Evolutionary conservation across 306 rosid species (phyloP), one percentile per base, ranked within the genome.

Genomic region (Hippophae gyantsensis): DNA sequence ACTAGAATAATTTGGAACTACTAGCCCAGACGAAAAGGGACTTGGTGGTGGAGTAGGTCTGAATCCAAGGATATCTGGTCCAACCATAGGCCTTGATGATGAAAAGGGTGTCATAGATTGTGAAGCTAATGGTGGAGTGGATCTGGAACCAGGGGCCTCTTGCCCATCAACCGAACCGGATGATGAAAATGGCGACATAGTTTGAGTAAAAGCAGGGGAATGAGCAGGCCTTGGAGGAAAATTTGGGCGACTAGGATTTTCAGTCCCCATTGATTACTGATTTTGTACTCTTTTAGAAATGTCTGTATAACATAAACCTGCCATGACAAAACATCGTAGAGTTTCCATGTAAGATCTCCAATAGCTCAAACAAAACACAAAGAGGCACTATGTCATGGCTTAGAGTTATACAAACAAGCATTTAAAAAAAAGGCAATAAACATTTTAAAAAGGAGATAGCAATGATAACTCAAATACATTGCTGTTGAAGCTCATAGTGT

Each of bases 81-180:
- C 72, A 72, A 69, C 69, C 11, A 74, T 56, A 54, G 82, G 74
- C 13, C 79, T 79, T 43, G 78, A 52, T 7, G 88, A 72, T 9
- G 86, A 74, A 72, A 78, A 72, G 13, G 89, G 82, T 13, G 54
- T 38, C 6, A 79, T 18, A 10, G 77, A 32, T 55, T 76, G 93
- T 11, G 85, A 72, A 58, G 84, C 56, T 64, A 60, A 69, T 13
- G 83, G 86, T 41, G 90, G 62, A 69, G 76, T 25, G 60, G 90
- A 85, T 43, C 78, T 80, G 56, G 74, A 62, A 57, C 79, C 55
- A 64, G 82, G 66, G 53, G 79, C 73, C 53, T 83, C 82, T 68
- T 88, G 64, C 74, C 99, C 86, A 54, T 80, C 83, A 58, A 75
- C 72, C 9, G 90, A 86, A 74, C 95, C 82, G 44, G 82, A 75